A percentile compares a stretch with the other conserved stretches of the same genome.
These are phyloP conservation scores for Streptanthus diversifolius DNA, from an alignment of 345 rosid genomes.

Conservation along the genomic window DNA sequence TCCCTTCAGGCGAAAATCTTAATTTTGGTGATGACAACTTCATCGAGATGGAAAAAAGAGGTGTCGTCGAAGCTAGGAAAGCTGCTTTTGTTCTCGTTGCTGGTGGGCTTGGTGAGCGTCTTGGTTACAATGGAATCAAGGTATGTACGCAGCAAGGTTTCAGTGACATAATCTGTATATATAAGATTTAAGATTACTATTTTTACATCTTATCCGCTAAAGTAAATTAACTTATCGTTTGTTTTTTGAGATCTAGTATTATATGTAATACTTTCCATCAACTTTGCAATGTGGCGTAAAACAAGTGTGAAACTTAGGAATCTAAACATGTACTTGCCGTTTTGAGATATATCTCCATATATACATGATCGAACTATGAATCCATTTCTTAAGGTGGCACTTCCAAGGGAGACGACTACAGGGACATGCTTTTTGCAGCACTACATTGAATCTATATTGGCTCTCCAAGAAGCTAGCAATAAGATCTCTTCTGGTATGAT, in stretches of 20 bases:
- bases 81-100: constrained; percentile 97
- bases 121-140: constrained; percentile 98
- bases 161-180: neutral
- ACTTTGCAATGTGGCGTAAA: too few relatives aligned
- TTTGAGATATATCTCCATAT: neutral
- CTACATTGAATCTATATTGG: constrained; percentile 75
- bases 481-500: constrained; percentile 58
- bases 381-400: constrained; percentile 66
- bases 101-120: constrained; percentile 98
- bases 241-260: neutral
- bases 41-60: constrained; percentile 65
- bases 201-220: neutral
- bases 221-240: neutral
- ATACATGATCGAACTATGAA: neutral
- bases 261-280: neutral
- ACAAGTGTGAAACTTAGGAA: neutral
- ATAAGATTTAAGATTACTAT: neutral
- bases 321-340: neutral
- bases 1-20: constrained; percentile 81
- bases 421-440: constrained; percentile 83
- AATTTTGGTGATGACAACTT: constrained; percentile 63
- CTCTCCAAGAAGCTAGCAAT: constrained; percentile 83
- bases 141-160: constrained; percentile 29
- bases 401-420: constrained; percentile 84
- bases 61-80: constrained; percentile 72